These are phyloP conservation scores for Talinum fruticosum DNA, from an alignment of 148 eudicot species.

Conservation along the genomic window DNA sequence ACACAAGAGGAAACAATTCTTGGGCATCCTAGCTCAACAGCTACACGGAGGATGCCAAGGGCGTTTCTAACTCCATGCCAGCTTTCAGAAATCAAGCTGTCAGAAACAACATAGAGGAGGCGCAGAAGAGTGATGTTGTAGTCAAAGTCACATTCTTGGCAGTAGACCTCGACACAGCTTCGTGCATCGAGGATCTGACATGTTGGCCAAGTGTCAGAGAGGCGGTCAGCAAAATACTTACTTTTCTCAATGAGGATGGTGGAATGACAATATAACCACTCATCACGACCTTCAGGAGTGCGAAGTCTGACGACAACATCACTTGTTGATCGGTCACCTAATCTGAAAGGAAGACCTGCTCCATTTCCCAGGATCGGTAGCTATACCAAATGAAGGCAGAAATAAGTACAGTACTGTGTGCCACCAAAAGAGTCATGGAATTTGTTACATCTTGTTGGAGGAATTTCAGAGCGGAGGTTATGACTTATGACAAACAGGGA, in stretches of 20 bases:
- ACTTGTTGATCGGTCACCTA: constrained; percentile 82
- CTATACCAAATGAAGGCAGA: not conserved
- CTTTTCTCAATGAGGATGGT: constrained; percentile 57
- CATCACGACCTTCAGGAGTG: constrained; percentile 79
- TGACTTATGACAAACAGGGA: not conserved
- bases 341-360: constrained; percentile 31
- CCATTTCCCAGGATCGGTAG: constrained; percentile 30
- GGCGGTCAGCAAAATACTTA: constrained; percentile 88
- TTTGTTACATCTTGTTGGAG: not conserved
- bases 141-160: constrained; percentile 71
- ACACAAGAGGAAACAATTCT: constrained; percentile 58
- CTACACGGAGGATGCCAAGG: constrained; percentile 72
- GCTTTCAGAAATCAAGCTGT: constrained; percentile 37
- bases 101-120: constrained; percentile 47
- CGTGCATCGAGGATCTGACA: constrained; percentile 94
- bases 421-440: not conserved
- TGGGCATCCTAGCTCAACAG: constrained; percentile 69
- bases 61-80: constrained; percentile 68
- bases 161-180: constrained; percentile 78
- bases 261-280: constrained; percentile 89
- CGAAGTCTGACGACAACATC: constrained; percentile 86
- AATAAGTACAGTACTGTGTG: not conserved
- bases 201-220: constrained; percentile 93
- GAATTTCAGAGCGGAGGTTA: not conserved
- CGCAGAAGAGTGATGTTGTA: constrained; percentile 66